Percentiles rank a stretch among this genome's conserved stretches.
phyloP scores from a whole-genome alignment of 2,329 filamentous ascomycete species.

The Fonsecaea monophora region DNA sequence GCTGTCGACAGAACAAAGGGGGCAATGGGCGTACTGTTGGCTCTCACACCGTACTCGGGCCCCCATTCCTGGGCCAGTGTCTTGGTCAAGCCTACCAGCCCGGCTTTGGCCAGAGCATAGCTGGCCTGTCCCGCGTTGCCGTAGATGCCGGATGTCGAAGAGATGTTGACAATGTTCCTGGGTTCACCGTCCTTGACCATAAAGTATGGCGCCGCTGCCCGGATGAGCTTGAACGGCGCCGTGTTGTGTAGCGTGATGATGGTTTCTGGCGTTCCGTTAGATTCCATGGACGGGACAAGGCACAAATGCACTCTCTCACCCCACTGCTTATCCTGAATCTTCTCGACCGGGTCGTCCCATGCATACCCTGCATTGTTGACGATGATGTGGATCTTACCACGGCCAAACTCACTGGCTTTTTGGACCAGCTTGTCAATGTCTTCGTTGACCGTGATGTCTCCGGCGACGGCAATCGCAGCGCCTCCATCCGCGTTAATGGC shows the following conservation, averaged over 20 bases:
- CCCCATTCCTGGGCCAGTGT: constrained; percentile 93
- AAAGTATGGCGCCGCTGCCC: constrained; percentile 83
- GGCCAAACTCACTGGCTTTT: constrained; percentile 77
- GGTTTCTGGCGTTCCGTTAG: constrained; percentile 59
- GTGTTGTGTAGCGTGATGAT: constrained; percentile 84
- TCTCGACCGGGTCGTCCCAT: constrained; percentile 90
- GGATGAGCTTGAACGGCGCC: constrained; percentile 81
- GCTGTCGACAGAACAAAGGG: too few species aligned
- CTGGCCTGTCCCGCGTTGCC: constrained; percentile 89
- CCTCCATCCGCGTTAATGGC: constrained; percentile 65
- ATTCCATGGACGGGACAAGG: background rate
- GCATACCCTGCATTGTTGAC: constrained; percentile 92
- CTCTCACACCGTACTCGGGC: constrained; percentile 72
- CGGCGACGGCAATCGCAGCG: constrained; percentile 73
- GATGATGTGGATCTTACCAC: constrained; percentile 86
- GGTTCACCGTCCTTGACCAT: constrained; percentile 81
- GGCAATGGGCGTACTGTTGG: constrained; percentile 78
- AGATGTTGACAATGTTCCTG: constrained; percentile 81
- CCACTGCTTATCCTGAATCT: constrained; percentile 53
- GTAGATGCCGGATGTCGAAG: constrained; percentile 78
- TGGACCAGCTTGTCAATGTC: constrained; percentile 75
- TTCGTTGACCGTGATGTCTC: constrained; percentile 73
- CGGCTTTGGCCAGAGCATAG: constrained; percentile 84
- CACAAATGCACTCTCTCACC: constrained; percentile 1
- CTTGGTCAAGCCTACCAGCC: constrained; percentile 80